Evolutionary conservation across 192 early-diverging fungal genomes (phyloP).

Genomic region (Dispira simplex): DNA sequence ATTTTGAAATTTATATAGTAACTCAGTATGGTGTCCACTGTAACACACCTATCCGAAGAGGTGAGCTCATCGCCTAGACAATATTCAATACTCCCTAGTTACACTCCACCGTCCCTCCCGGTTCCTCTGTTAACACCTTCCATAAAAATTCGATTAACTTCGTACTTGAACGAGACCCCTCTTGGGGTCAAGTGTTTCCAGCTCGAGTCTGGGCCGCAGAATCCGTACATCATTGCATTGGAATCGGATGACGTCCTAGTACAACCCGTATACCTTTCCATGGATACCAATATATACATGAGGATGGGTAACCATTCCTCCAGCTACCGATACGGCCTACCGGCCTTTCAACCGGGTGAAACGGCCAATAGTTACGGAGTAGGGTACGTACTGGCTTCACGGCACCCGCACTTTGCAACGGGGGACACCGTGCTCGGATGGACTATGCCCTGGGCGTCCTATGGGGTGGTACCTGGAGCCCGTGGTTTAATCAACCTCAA

Average conservation of each 20-base stretch:
- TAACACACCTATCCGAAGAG: too few relatives aligned
- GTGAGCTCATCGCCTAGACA: too few relatives aligned
- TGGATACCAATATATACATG: constrained; percentile 61
- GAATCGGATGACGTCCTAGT: constrained; percentile 18
- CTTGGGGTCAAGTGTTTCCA: neutral
- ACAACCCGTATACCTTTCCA: constrained; percentile 44
- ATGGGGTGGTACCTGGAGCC: constrained; percentile 24
- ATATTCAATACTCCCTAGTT: neutral
- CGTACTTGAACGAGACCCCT: neutral
- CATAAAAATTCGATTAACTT: neutral
- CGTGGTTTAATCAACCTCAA: constrained; percentile 15
- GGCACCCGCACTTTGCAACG: constrained; percentile 31
- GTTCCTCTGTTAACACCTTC: neutral
- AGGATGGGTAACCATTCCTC: constrained; percentile 34
- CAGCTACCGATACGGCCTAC: constrained; percentile 22
- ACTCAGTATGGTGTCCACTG: too few relatives aligned
- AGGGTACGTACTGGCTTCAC: constrained; percentile 45
- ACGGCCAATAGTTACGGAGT: constrained; percentile 44
- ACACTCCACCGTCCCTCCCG: neutral
- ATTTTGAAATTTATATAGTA: too few relatives aligned
- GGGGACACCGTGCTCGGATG: constrained; percentile 49
- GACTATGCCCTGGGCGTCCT: constrained; percentile 38
- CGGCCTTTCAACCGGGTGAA: constrained; percentile 25
- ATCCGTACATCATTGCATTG: neutral
- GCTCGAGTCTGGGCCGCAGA: neutral